phyloP scores from a whole-genome alignment of 148 eudicot genomes.

The Vaccinium myrtillus region DNA sequence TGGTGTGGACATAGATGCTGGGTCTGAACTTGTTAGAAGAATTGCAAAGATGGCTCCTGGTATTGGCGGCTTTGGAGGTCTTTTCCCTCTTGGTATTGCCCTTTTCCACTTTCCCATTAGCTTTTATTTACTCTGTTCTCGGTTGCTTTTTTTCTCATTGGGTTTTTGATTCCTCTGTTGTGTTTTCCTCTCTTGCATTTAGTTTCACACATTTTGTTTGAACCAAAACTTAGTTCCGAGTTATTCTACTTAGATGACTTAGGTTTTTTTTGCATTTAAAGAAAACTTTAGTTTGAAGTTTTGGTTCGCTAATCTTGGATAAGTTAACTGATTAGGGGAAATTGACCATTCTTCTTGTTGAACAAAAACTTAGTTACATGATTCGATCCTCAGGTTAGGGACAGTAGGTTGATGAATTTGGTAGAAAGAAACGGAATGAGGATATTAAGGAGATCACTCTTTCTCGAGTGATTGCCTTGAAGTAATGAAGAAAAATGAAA shows the following conservation, averaged over 20 bases:
- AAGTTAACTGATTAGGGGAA: neutral
- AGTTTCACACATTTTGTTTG: neutral
- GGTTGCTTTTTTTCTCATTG: neutral
- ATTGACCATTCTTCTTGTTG: neutral
- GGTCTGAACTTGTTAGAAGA: slow-evolving; percentile 79
- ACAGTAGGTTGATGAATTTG: neutral
- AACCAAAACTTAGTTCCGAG: neutral
- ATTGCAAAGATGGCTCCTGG: slow-evolving; percentile 92
- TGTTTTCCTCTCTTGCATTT: neutral
- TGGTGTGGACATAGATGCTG: slow-evolving; percentile 96
- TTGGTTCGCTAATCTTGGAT: neutral
- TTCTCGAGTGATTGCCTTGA: neutral
- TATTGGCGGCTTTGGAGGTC: slow-evolving; percentile 93
- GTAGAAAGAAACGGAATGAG: neutral
- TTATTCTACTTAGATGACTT: neutral
- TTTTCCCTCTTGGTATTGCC: slow-evolving; percentile 66
- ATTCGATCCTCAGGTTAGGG: neutral
- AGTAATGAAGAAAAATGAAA: neutral
- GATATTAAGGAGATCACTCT: neutral
- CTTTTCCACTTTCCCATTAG: neutral
- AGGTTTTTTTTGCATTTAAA: neutral
- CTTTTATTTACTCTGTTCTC: neutral
- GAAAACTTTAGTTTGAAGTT: neutral
- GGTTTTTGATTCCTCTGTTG: neutral
- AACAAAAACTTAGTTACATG: neutral